phyloP scores from a whole-genome alignment of 768 basidiomycete species.

The Russula dissimulans region DNA sequence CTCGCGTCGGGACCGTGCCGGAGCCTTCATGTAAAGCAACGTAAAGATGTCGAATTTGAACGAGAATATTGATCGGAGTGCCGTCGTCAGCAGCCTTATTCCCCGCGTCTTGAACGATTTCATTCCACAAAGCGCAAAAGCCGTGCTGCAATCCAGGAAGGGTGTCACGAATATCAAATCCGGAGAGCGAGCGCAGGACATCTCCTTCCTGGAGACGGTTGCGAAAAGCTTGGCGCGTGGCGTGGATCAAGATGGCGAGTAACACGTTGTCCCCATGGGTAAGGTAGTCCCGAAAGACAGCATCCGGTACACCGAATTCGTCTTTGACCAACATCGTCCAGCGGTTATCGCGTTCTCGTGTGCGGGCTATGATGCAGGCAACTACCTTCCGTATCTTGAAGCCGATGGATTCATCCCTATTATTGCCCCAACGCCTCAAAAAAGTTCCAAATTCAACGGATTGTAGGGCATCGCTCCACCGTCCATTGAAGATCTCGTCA shows the following conservation, averaged over 20 bases:
- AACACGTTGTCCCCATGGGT: background rate
- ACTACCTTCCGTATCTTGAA: background rate
- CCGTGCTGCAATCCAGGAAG: background rate
- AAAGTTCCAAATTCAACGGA: background rate
- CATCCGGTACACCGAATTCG: background rate
- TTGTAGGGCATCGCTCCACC: background rate
- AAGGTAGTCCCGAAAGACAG: background rate
- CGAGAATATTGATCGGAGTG: background rate
- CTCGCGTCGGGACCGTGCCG: background rate
- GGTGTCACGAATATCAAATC: background rate
- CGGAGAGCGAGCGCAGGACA: background rate
- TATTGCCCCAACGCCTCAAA: background rate
- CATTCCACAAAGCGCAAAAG: background rate
- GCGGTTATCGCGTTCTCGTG: background rate
- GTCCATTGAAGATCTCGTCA: background rate
- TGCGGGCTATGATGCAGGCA: background rate
- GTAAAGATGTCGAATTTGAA: background rate
- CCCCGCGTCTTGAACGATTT: background rate
- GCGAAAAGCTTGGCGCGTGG: background rate
- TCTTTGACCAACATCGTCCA: background rate
- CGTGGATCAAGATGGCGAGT: background rate
- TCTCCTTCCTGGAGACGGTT: background rate
- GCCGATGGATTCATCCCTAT: background rate
- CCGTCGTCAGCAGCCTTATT: no score
- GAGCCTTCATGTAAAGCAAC: background rate